Evolutionary conservation across 83 land plant genomes (phyloP).

Genomic region (Diphasiastrum complanatum): DNA sequence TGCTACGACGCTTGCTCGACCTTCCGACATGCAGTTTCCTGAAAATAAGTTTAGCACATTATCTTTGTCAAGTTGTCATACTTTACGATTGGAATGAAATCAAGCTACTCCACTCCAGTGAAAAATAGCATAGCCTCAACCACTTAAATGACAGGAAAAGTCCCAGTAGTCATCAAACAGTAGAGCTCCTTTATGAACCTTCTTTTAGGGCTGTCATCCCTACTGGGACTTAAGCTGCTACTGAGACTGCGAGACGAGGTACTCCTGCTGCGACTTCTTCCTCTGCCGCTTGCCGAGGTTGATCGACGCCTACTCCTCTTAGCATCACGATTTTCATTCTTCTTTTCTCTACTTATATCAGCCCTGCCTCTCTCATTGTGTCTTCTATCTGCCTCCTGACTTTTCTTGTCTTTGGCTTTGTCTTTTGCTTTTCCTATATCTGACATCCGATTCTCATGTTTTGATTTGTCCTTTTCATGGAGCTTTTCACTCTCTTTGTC

Average conservation of each 20-base stretch:
- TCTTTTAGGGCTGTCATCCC: constrained; percentile 15
- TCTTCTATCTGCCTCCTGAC: constrained; percentile 5
- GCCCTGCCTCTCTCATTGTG: constrained; percentile 12
- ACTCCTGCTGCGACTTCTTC: constrained; percentile 21
- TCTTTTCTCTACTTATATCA: constrained; percentile 12
- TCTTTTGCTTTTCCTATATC: constrained; percentile 4
- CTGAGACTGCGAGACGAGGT: constrained; percentile 17
- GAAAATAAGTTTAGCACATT: constrained; percentile 1
- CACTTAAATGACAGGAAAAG: neutral
- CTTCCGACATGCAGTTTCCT: constrained; percentile 22
- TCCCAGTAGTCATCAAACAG: neutral
- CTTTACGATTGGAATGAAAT: neutral
- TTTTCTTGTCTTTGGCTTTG: constrained; percentile 5
- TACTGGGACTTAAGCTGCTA: constrained; percentile 22
- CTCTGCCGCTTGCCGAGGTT: constrained; percentile 23
- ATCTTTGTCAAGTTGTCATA: neutral
- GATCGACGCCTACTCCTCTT: constrained; percentile 14
- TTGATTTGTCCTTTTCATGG: constrained; percentile 11
- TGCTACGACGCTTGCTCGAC: constrained; percentile 18
- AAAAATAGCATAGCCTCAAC: neutral
- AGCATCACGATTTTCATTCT: neutral
- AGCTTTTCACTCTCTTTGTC: too few species aligned
- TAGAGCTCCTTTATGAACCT: constrained; percentile 5
- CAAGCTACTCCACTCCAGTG: neutral
- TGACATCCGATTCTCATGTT: constrained; percentile 5